Evolutionary conservation across 352 stramenopile genomes (phyloP), one percentile per base, ranked within the genome.

Genomic region (Globisporangium parvum): DNA sequence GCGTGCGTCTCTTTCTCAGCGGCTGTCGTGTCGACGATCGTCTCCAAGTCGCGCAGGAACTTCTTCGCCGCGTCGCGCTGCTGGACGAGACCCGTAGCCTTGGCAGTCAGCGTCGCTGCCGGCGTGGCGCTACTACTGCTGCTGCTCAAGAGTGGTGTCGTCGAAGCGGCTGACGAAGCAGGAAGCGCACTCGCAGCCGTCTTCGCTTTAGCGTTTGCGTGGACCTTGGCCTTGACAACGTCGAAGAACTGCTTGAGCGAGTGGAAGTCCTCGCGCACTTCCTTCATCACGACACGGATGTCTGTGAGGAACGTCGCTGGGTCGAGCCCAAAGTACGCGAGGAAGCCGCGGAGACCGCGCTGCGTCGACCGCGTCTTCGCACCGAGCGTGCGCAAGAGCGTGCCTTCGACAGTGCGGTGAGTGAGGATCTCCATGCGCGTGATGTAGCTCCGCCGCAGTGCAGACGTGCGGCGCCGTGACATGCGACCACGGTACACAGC

Each of bases 311-410:
- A 93, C 3, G 80, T 87, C 17, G 75, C 69, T 2, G 80, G 80
- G 44, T 93, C 83, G 17, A 93, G 65, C 2, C 80, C 83, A 52
- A 93, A 90, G 56, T 89, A 85, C 6, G 67, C 52, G n/a, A 93
- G 53, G 45, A 93, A 90, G 17, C 60, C 63, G 8, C 83, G 78
- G 10, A 93, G 57, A 17, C 73, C 74, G 3, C 75, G 63, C 47
- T 93, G 83, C 1, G 75, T 85, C 31, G 78, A 60, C 21, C 83
- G 70, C 12, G 68, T 85, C 31, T 71, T 69, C 2, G 83, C 78
- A 0, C 80, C 82, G 0, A 93, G 41, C 2, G 73, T 66, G 3
- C 83, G 71, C 47, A 93, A 48, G 12, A 83, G 48, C 35, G 76
- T 80, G 3, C 80, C 80, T 71, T 91, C 83, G 0, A 90, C 59